These are phyloP conservation scores for Arachis hypogaea DNA, from an alignment of 306 rosid genomes.

Conservation along the genomic window DNA sequence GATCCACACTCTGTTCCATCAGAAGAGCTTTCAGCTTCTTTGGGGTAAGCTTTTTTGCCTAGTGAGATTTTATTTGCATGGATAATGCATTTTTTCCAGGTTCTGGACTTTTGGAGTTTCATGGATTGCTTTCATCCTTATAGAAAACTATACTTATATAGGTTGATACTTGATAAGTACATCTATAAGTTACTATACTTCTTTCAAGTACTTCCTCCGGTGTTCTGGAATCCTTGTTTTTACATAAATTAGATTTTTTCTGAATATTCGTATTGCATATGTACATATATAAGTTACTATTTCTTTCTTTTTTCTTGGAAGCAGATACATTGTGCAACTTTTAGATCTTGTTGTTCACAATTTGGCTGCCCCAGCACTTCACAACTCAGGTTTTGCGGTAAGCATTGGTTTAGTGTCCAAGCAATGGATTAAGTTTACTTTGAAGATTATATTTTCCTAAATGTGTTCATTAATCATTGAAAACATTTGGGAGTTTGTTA, in stretches of 20 bases:
- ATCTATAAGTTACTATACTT: background rate
- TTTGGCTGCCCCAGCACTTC: constrained; percentile 97
- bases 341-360: constrained; percentile 81
- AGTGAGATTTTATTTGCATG: constrained; percentile 14
- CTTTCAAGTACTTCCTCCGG: constrained; percentile 17
- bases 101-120: background rate
- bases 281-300: constrained; percentile 21
- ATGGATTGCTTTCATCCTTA: constrained; percentile 28
- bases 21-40: constrained; percentile 91
- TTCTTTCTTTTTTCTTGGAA: constrained; percentile 46
- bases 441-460: constrained; percentile 13
- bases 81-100: constrained; percentile 25
- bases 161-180: constrained; percentile 5
- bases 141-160: constrained; percentile 21
- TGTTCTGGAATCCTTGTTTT: constrained; percentile 1
- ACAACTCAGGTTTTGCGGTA: constrained; percentile 98
- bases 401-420: constrained; percentile 42
- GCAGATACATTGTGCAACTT: constrained; percentile 96
- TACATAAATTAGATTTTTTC: constrained; percentile 16
- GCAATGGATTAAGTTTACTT: constrained; percentile 34
- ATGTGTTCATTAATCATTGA: background rate
- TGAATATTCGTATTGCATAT: constrained; percentile 32
- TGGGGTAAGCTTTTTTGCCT: constrained; percentile 64
- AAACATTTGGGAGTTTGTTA: background rate
- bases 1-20: constrained; percentile 94